These are phyloP conservation scores for Vigna trinervia DNA, from an alignment of 306 rosid species.

Conservation along the genomic window DNA sequence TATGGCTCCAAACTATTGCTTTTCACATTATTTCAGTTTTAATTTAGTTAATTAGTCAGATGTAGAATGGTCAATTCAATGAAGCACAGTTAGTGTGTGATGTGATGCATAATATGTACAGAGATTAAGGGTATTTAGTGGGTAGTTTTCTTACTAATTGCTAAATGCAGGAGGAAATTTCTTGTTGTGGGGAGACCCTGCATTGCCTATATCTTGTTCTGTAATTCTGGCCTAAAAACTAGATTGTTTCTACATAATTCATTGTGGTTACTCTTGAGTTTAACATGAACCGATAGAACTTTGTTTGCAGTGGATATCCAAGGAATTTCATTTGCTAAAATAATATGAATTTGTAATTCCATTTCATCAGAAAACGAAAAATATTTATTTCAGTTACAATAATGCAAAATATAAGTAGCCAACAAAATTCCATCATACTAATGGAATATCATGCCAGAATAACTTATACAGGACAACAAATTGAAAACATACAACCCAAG, in stretches of 20 bases:
- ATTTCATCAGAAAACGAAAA: slow-evolving; percentile 30
- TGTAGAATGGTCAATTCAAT: not conserved
- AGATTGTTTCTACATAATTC: not conserved
- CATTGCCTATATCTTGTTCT: not conserved
- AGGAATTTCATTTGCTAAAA: not conserved
- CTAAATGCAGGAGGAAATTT: not conserved
- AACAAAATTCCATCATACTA: not conserved
- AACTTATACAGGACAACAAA: not conserved
- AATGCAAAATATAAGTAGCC: slow-evolving; percentile 27
- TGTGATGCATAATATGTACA: not conserved
- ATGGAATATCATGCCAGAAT: slow-evolving; percentile 32
- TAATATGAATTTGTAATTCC: slow-evolving; percentile 10
- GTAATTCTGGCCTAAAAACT: not conserved
- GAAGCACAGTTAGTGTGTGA: not conserved
- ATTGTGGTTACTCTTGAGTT: not conserved
- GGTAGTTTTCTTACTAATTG: not conserved
- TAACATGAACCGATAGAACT: slow-evolving; percentile 1
- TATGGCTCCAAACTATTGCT: not conserved
- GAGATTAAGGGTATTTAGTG: not conserved
- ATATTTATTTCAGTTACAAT: slow-evolving; percentile 22
- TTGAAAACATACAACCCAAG: slow-evolving; percentile 19
- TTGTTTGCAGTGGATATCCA: slow-evolving; percentile 22
- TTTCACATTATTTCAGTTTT: not conserved
- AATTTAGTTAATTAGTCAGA: not conserved
- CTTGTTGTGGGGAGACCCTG: not conserved